Base-by-base conservation (phyloP, 331 rosid species). In the Quercus lobata region DNA sequence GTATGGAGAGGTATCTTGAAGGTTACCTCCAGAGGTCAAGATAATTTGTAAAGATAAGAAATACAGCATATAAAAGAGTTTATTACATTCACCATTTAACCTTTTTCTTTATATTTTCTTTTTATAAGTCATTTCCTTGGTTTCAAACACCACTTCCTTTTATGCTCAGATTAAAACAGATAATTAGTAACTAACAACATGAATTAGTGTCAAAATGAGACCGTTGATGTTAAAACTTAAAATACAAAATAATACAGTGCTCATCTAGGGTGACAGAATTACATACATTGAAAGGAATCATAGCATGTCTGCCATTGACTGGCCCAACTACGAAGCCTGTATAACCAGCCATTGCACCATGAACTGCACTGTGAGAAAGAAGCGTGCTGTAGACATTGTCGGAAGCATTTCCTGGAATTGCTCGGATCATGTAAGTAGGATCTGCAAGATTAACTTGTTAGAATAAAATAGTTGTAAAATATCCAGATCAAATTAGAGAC, bases 301-400 rank as follows among this genome's bases (percentile, higher is more conserved):
- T 93, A 16, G 97, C 82, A 17, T 95, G 91, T 85, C 99, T 91
- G 80, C 98, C 96, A 62, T 93, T 95, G 86, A 95, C 98, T 78
- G 87, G 91, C 61, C 94, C 96, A 44, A 35, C 61, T 17, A 94
- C 87, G 82, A 86, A 89, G 83, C 99, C 98, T 14, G 97, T 86
- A 73, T 91, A 95, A 53, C 98, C 99, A n/a, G 99, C 98, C 99
- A 95, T 95, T 77, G 97, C 97, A 71, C 98, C 99, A 84, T 95
- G 99, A 72, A 91, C 91, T 73, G 94, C 96, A 85, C 98, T 95
- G 85, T 90, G 99, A 76, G 97, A 97, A 84, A 95, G 98, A 58
- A 95, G 92, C n/a, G 97, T 95, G 86, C 97, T 88, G 85, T 91
- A 95, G 83, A 95, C 97, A 74, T 91, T 95, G 81, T 95, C 96